Base-by-base conservation (phyloP, 2,329 filamentous ascomycete species). In the Colletotrichum plurivorum region DNA sequence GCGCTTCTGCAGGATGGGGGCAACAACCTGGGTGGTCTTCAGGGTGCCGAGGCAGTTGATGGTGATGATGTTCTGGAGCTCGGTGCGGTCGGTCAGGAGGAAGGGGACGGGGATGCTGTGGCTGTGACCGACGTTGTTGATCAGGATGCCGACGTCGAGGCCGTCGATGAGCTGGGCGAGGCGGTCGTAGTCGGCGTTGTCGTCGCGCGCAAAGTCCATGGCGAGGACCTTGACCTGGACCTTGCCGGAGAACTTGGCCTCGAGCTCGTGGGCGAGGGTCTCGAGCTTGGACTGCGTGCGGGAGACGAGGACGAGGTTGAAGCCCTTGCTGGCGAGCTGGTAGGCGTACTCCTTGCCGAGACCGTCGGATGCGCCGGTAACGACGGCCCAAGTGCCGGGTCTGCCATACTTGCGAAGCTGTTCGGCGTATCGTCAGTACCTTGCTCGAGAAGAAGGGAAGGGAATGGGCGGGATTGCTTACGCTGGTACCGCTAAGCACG, bases 101-200 rank as follows among this genome's bases (percentile, higher is more conserved):
- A 99, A 99, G 0, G 94, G 88, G 0, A 97, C 94, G 2, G 96
- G 96, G 63, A 98, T 97, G 80, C 87, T 92, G 85, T 99, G 96
- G 81, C 93, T 97, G 80, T 94, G 92, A 73, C 96, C 96, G 63
- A 99, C 96, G 76, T 99, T 99, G 88, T 99, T 99, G 85, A 99
- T 88, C 72, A 99, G 84, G 71, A 99, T 92, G 52, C 92, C 91
- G 27, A 99, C 84, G 73, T 98, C 95, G 46, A 97, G 88, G 8
- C 87, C 92, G 20, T 89, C 81, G 58, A 97, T 83, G 25, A 94
- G 81, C 72, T 88, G 84, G 73, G 89, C 88, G 56, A 99, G 86
- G 54, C 88, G 87, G 64, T 89, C 88, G 84, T 96, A 98, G 82
- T 98, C 95, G 63, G 85, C 84, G 71, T 96, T 91, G 73, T 91